Evolutionary conservation across 164 flowering plant species (phyloP).

Genomic region (Umbellularia californica): DNA sequence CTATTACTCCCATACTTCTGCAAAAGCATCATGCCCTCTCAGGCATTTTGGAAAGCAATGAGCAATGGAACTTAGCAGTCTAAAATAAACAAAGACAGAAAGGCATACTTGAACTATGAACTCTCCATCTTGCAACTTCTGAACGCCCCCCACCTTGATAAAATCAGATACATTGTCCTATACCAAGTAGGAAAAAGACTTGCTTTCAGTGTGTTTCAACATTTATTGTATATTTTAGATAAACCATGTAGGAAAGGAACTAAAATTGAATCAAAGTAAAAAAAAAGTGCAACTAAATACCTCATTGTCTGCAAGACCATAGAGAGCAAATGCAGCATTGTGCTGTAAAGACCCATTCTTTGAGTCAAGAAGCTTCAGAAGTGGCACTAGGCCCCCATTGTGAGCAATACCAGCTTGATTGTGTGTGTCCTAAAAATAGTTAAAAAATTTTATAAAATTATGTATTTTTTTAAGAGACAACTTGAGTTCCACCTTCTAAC

Average conservation of each 20-base stretch:
- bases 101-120: slow-evolving; percentile 89
- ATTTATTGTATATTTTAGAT: not conserved
- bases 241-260: not conserved
- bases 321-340: slow-evolving; percentile 98
- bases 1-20: not conserved
- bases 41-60: not conserved
- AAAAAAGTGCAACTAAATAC: slow-evolving; percentile 27
- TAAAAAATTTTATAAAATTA: not conserved
- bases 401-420: slow-evolving; percentile 98
- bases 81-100: not conserved
- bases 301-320: slow-evolving; percentile 99
- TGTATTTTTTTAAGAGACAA: not conserved
- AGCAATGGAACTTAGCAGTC: not conserved
- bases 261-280: not conserved
- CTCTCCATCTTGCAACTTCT: slow-evolving; percentile 96
- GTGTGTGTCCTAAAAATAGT: slow-evolving; percentile 60
- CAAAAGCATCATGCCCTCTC: not conserved
- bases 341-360: slow-evolving; percentile 95
- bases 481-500: not conserved
- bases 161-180: slow-evolving; percentile 95
- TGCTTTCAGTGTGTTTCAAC: not conserved
- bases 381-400: slow-evolving; percentile 73
- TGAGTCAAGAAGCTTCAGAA: slow-evolving; percentile 91
- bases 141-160: slow-evolving; percentile 94
- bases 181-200: slow-evolving; percentile 7